Evolutionary conservation across 1,284 basidiomycete species (phyloP), one percentile per base, ranked within the genome.

Genomic region (Heterobasidion irregulare): DNA sequence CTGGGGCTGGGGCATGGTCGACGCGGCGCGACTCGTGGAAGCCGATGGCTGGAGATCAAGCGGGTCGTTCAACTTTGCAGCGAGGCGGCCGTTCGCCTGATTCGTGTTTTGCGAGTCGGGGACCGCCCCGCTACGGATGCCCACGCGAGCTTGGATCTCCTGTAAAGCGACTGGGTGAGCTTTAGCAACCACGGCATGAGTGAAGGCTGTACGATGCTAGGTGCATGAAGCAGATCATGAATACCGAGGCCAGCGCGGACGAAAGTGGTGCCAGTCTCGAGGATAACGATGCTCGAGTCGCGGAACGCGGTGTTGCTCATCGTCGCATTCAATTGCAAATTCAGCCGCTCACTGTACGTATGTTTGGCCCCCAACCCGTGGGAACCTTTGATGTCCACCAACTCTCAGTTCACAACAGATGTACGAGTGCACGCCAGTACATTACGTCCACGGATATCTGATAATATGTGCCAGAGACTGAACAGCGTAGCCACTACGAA

Each of bases 171-270:
- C 12, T 57, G 45, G 49, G 26, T 54, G 47, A 55, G 56, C 53
- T 38, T 13, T 52, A 57, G n/a, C 61, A 52, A 18, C 51, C 7
- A 6, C 18, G 19, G 43, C 50, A 18, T 46, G 50, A 56, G 53
- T 16, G 35, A 34, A 44, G 15, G 47, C 79, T 83, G 63, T 66
- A 92, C 90, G 54, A 92, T 74, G 26, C 82, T 71, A 13, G 93
- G 92, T 8, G 78, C 77, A 60, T 78, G 86, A 50, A 95, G 74
- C 18, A 94, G 80, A 58, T 95, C 93, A 61, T 86, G 77, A 13
- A 95, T 77, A 47, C 93, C 92, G 41, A 89, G 74, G 7, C 89
- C 88, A 47, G 89, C 92, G 38, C 86, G 81, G 55, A 94, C 72
- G 50, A 76, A 68, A 8, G 88, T 86, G 50, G 84, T 75, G 45